A percentile compares a stretch with the other conserved stretches of the same genome.
These are phyloP conservation scores for Termitomyces sp. DNA, from an alignment of 768 basidiomycete genomes.

Conservation along the genomic window DNA sequence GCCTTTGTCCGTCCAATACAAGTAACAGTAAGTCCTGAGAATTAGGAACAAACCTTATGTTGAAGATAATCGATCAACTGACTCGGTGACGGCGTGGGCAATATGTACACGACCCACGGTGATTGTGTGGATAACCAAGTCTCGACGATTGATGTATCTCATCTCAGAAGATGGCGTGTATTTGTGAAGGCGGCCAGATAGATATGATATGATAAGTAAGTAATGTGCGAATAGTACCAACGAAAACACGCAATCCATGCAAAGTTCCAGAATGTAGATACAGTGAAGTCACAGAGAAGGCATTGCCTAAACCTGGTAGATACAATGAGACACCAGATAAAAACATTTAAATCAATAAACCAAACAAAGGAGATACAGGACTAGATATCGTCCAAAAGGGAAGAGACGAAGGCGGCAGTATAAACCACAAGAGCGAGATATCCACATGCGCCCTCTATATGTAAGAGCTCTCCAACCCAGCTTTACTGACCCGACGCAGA, in stretches of 20 bases:
- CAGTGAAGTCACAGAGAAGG: neutral
- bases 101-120: neutral
- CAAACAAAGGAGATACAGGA: neutral
- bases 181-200: neutral
- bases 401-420: neutral
- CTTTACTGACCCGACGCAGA: slow-evolving; percentile 87
- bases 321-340: slow-evolving; percentile 1
- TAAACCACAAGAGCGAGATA: slow-evolving; percentile 4
- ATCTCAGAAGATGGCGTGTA: neutral
- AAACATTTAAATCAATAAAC: neutral
- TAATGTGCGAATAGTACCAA: neutral
- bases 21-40: neutral
- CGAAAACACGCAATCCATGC: slow-evolving; percentile 1
- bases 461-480: slow-evolving; percentile 75
- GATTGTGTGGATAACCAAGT: neutral
- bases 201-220: slow-evolving; percentile 10
- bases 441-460: slow-evolving; percentile 5
- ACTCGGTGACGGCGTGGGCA: neutral
- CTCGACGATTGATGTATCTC: neutral
- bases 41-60: neutral
- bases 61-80: neutral
- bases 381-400: neutral
- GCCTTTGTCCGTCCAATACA: neutral
- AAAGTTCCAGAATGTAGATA: slow-evolving; percentile 5
- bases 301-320: neutral